Conservation (phyloP, 1,139 yeast species). For the Suhomyces guaymorum region DNA sequence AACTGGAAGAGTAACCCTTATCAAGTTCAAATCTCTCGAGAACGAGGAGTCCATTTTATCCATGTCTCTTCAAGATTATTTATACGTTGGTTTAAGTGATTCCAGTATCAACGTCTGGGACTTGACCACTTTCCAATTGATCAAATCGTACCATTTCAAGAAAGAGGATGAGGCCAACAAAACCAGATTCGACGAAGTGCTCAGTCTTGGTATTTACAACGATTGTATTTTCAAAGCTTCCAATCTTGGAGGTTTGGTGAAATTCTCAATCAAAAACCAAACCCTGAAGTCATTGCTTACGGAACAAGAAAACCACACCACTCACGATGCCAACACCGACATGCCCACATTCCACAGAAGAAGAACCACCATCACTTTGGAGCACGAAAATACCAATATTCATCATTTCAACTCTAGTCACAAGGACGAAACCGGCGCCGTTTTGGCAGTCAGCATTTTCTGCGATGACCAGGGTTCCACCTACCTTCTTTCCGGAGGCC, state of each 20-base stretch:
- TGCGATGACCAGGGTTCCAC: slow-evolving; percentile 22
- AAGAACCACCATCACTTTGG: slow-evolving; percentile 18
- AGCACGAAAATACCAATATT: slow-evolving; percentile 20
- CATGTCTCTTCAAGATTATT: slow-evolving; percentile 58
- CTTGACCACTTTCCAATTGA: slow-evolving; percentile 70
- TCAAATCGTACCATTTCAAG: slow-evolving; percentile 55
- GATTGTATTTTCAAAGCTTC: slow-evolving; percentile 60
- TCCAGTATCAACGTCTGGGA: slow-evolving; percentile 85
- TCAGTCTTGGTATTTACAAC: slow-evolving; percentile 47
- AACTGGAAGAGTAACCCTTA: slow-evolving; percentile 15
- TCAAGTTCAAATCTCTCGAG: slow-evolving; percentile 47
- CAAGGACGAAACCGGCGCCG: slow-evolving; percentile 22
- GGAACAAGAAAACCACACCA: slow-evolving; percentile 15
- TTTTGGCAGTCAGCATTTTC: slow-evolving; percentile 33
- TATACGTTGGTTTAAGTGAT: slow-evolving; percentile 76
- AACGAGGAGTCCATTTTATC: slow-evolving; percentile 73
- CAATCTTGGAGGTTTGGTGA: slow-evolving; percentile 53
- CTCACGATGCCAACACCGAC: too few relatives aligned
- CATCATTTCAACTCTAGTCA: slow-evolving; percentile 14
- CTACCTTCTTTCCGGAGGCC: slow-evolving; percentile 42
- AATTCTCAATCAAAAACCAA: slow-evolving; percentile 43
- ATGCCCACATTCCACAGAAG: slow-evolving; percentile 4
- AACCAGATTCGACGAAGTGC: slow-evolving; percentile 30
- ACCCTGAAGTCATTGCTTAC: slow-evolving; percentile 5
- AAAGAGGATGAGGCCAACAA: slow-evolving; percentile 8